A percentile compares a stretch with the other conserved stretches of the same genome.
These are phyloP conservation scores for Meripilus lineatus DNA, from an alignment of 1,284 basidiomycete genomes.

Conservation along the genomic window DNA sequence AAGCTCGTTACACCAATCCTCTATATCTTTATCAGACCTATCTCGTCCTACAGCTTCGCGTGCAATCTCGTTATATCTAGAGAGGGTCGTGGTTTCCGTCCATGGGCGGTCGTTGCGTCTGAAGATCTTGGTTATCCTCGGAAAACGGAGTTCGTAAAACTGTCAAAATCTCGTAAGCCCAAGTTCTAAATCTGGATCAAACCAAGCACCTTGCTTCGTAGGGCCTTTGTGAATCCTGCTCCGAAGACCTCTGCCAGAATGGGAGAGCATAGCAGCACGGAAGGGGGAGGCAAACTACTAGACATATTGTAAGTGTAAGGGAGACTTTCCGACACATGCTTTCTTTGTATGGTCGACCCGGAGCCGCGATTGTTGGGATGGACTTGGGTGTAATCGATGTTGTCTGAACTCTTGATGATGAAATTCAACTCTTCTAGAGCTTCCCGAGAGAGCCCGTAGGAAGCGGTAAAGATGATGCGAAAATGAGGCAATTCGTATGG, in stretches of 20 bases:
- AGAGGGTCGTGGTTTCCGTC: conserved; percentile 45
- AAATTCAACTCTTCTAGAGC: conserved; percentile 70
- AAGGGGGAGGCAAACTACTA: conserved; percentile 45
- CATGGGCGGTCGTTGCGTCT: conserved; percentile 57
- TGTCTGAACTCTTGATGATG: conserved; percentile 48
- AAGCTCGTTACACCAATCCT: conserved; percentile 34
- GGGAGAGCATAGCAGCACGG: conserved; percentile 55
- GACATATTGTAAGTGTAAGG: conserved; percentile 52
- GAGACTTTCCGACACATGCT: conserved; percentile 23
- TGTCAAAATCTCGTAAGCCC: conserved; percentile 23
- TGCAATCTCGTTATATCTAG: conserved; percentile 47
- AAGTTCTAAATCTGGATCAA: conserved; percentile 8
- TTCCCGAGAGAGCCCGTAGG: conserved; percentile 65
- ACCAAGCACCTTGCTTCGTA: conserved; percentile 45
- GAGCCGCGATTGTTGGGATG: too few species aligned
- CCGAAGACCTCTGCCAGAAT: conserved; percentile 73
- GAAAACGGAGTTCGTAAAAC: conserved; percentile 82
- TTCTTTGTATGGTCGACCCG: too few species aligned
- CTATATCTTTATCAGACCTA: conserved; percentile 33
- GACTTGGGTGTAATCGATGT: conserved; percentile 27
- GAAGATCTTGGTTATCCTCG: conserved; percentile 67
- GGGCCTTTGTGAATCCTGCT: conserved; percentile 73
- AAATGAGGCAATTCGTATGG: conserved; percentile 49
- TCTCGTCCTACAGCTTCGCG: conserved; percentile 47
- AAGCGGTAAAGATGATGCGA: conserved; percentile 65